These are phyloP conservation scores for Mentha longifolia DNA, from an alignment of 257 asterid genomes.

Conservation along the genomic window DNA sequence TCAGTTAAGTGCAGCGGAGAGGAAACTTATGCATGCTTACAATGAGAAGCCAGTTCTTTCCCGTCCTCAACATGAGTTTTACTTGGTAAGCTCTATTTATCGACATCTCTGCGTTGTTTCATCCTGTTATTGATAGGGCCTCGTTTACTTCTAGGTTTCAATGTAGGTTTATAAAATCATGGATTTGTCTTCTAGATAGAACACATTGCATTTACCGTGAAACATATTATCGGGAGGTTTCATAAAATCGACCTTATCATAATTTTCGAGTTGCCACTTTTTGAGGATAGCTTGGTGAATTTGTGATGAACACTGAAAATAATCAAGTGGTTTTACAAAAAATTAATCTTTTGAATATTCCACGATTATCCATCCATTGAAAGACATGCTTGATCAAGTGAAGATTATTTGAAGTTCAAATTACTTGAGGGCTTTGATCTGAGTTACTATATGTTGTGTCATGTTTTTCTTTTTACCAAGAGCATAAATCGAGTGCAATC, in stretches of 20 bases:
- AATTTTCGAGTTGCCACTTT: neutral
- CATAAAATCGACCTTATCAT: neutral
- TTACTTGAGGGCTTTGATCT: neutral
- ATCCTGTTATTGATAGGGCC: neutral
- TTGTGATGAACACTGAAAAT: neutral
- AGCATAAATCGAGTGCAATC: slow-evolving; percentile 7
- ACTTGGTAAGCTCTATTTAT: slow-evolving; percentile 53
- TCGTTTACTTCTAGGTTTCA: too few species aligned
- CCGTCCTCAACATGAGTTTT: slow-evolving; percentile 94
- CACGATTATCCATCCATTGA: neutral
- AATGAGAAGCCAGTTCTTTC: slow-evolving; percentile 94
- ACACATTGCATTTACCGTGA: too few species aligned
- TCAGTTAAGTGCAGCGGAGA: slow-evolving; percentile 70
- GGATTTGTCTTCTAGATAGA: too few species aligned
- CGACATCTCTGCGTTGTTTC: neutral
- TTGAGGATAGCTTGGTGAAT: neutral
- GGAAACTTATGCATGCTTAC: slow-evolving; percentile 88
- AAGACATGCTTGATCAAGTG: neutral
- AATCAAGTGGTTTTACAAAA: too few species aligned
- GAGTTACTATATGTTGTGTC: neutral
- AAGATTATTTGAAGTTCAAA: too few species aligned
- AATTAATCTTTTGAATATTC: neutral
- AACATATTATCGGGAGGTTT: too few species aligned
- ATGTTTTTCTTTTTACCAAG: neutral
- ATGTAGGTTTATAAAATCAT: too few species aligned